Conservation (phyloP, 2,329 filamentous ascomycete genomes). For the Diaporthe citriasiana region DNA sequence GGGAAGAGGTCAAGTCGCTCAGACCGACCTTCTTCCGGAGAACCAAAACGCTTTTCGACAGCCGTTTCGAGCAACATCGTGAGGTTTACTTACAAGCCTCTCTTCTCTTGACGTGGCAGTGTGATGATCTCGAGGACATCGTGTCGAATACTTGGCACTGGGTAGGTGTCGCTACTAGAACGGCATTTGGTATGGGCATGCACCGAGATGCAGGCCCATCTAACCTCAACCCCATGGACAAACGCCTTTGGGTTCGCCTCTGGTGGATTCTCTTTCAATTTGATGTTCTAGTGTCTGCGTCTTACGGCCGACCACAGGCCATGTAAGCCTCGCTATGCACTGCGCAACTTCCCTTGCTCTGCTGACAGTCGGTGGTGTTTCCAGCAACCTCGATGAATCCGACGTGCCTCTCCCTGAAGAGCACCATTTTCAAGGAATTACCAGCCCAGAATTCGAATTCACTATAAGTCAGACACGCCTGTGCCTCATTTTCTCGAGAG, state of each 20-base stretch:
- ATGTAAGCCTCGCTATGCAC: neutral
- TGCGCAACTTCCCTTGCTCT: neutral
- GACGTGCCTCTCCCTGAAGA: neutral
- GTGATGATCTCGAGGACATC: conserved; percentile 15
- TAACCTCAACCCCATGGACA: neutral
- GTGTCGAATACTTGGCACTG: conserved; percentile 18
- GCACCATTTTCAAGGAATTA: neutral
- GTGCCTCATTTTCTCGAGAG: conserved; percentile 9
- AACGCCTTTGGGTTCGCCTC: neutral
- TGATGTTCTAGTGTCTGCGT: neutral
- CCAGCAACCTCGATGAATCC: conserved; percentile 21
- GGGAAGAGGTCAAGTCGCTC: neutral
- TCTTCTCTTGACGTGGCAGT: conserved; percentile 10
- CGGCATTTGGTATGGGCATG: conserved; percentile 7
- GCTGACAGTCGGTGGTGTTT: neutral
- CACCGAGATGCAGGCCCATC: conserved; percentile 1
- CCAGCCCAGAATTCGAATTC: neutral
- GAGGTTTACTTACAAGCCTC: neutral
- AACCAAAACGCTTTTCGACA: neutral
- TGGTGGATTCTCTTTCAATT: conserved; percentile 22
- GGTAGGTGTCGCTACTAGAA: conserved; percentile 5
- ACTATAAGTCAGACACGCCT: neutral
- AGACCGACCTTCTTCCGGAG: neutral
- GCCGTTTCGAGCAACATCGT: conserved; percentile 5
- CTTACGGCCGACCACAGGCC: conserved; percentile 12